Percentiles rank a stretch among this genome's conserved stretches.
phyloP scores from a whole-genome alignment of 208 protist genomes.

The Acanthamoeba pearcei region DNA sequence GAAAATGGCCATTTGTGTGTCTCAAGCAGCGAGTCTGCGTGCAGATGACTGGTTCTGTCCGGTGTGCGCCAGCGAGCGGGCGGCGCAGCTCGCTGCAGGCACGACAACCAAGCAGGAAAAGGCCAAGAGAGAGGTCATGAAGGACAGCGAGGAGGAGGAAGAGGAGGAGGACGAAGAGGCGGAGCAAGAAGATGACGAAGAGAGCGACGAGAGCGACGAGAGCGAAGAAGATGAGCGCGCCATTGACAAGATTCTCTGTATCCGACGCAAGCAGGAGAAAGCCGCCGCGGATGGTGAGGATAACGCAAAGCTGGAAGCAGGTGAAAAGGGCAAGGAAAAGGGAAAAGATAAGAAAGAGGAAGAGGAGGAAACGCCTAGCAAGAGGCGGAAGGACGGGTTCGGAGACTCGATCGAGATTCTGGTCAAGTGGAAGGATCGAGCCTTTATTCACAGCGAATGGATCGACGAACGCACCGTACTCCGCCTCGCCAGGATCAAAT shows the following conservation, averaged over 20 bases:
- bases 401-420: constrained; percentile 57
- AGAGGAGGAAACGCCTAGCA: not conserved
- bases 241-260: constrained; percentile 1
- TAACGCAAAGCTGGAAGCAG: not conserved
- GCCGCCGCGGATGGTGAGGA: not conserved
- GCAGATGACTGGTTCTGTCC: constrained; percentile 70
- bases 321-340: not conserved
- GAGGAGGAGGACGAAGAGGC: constrained; percentile 13
- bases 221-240: constrained; percentile 31
- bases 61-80: not conserved
- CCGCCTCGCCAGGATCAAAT: constrained; percentile 34
- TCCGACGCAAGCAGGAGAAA: constrained; percentile 5
- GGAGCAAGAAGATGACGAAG: not conserved
- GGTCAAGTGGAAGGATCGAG: constrained; percentile 75
- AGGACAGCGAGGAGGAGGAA: not conserved
- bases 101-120: not conserved
- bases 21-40: not conserved
- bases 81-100: not conserved
- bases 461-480: constrained; percentile 42
- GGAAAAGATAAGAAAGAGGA: constrained; percentile 9
- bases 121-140: no score
- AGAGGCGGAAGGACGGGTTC: constrained; percentile 34
- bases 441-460: constrained; percentile 68
- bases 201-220: not conserved
- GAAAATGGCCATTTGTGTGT: not conserved